Evolutionary conservation across 805 yeast genomes (phyloP).

Genomic region (Saccharomycopsis fodiens): DNA sequence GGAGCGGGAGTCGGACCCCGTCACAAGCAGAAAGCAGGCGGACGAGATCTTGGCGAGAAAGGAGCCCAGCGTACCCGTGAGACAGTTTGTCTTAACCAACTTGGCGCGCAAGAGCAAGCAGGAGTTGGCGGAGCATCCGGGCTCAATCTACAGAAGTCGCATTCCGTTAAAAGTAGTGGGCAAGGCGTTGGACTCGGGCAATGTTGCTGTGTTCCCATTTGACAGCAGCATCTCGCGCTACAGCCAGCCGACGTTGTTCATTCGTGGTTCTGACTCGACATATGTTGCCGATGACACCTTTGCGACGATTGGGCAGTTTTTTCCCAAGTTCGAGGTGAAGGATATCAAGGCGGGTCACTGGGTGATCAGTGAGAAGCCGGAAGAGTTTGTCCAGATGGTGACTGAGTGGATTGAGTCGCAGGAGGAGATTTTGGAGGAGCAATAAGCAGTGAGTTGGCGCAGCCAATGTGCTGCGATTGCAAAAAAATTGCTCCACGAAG

Average conservation of each 20-base stretch:
- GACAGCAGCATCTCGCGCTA: conserved; percentile 46
- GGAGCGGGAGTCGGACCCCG: conserved; percentile 40
- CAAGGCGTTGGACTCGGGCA: conserved; percentile 53
- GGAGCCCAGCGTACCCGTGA: conserved; percentile 51
- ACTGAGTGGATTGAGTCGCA: conserved; percentile 48
- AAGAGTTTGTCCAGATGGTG: conserved; percentile 57
- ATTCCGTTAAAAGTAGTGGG: conserved; percentile 70
- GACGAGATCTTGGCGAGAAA: conserved; percentile 53
- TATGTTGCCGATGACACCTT: conserved; percentile 81
- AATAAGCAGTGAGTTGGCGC: too few species aligned
- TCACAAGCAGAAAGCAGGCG: conserved; percentile 40
- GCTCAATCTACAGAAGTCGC: conserved; percentile 34
- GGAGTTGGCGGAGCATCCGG: conserved; percentile 26
- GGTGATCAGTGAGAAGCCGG: conserved; percentile 83
- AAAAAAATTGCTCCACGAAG: too few species aligned
- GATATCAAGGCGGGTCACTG: conserved; percentile 89
- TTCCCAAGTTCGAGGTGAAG: conserved; percentile 66
- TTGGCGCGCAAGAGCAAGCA: conserved; percentile 40
- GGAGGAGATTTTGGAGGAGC: conserved; percentile 12
- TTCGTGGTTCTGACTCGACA: conserved; percentile 68
- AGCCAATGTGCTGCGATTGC: too few species aligned
- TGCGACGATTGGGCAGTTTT: conserved; percentile 63
- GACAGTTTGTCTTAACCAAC: conserved; percentile 76
- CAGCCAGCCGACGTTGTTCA: conserved; percentile 67
- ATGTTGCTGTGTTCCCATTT: conserved; percentile 73